Conservation (phyloP, 192 early-diverging fungal genomes). For the Backusella parvicylindrica region DNA sequence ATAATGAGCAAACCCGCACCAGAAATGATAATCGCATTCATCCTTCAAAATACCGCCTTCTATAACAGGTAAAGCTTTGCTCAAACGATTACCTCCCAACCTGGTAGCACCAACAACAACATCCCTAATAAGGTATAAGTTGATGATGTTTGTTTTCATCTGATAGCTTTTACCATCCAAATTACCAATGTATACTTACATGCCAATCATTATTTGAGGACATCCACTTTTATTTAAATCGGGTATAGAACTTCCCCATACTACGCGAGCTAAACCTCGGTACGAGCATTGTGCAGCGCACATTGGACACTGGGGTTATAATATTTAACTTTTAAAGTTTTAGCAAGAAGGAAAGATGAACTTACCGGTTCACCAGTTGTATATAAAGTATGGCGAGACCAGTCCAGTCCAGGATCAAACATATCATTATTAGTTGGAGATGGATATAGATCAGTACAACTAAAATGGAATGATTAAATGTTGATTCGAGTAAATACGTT, state of each 20-base stretch:
- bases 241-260: conserved; percentile 24
- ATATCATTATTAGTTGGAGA: conserved; percentile 23
- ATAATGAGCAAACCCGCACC: conserved; percentile 7
- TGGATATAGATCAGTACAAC: conserved; percentile 23
- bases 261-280: conserved; percentile 22
- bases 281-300: conserved; percentile 21
- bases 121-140: background rate
- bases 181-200: background rate
- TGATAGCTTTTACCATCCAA: background rate
- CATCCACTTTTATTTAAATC: conserved; percentile 24
- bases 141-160: too few relatives aligned
- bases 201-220: conserved; percentile 17
- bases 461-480: background rate
- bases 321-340: background rate
- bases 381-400: conserved; percentile 19
- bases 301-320: conserved; percentile 14
- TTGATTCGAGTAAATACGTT: background rate
- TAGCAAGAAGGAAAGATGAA: background rate
- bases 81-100: background rate
- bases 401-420: conserved; percentile 20
- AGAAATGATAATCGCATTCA: conserved; percentile 22
- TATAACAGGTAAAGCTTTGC: background rate
- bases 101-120: conserved; percentile 14
- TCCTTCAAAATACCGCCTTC: conserved; percentile 15
- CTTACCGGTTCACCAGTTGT: conserved; percentile 27